These are phyloP conservation scores for Phytophthora capsici DNA, from an alignment of 352 stramenopile species.

Conservation along the genomic window DNA sequence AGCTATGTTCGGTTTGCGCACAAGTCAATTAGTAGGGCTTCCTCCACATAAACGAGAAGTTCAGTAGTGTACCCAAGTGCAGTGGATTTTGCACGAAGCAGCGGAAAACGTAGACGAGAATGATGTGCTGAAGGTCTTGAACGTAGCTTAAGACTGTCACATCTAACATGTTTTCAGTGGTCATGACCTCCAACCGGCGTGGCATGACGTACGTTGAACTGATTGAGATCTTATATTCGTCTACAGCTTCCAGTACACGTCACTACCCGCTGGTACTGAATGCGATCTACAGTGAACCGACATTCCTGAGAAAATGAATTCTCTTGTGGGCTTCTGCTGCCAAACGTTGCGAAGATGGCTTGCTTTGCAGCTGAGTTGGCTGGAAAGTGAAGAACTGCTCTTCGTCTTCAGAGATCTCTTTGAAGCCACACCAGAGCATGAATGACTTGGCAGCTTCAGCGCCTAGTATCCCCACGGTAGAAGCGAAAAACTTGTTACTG, in stretches of 20 bases:
- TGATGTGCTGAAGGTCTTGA: slow-evolving; percentile 13
- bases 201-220: too few species aligned
- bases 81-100: slow-evolving; percentile 24
- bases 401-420: slow-evolving; percentile 17
- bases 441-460: slow-evolving; percentile 23
- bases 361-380: slow-evolving; percentile 9
- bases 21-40: background rate
- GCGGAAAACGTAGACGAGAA: slow-evolving; percentile 22
- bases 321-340: slow-evolving; percentile 38
- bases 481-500: slow-evolving; percentile 76
- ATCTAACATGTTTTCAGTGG: slow-evolving; percentile 29
- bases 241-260: slow-evolving; percentile 3
- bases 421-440: slow-evolving; percentile 70
- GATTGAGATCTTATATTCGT: background rate
- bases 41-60: background rate
- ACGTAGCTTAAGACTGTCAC: slow-evolving; percentile 30
- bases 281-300: slow-evolving; percentile 27
- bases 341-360: slow-evolving; percentile 11
- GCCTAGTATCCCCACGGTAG: slow-evolving; percentile 49
- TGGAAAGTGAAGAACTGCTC: slow-evolving; percentile 58
- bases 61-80: slow-evolving; percentile 22
- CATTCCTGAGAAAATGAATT: slow-evolving; percentile 42
- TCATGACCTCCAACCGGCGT: background rate
- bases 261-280: slow-evolving; percentile 4
- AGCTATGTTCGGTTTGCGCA: slow-evolving; percentile 11